Evolutionary conservation across 75 land plant genomes (phyloP), one percentile per base, ranked within the genome.

Genomic region (Picea sitchensis): DNA sequence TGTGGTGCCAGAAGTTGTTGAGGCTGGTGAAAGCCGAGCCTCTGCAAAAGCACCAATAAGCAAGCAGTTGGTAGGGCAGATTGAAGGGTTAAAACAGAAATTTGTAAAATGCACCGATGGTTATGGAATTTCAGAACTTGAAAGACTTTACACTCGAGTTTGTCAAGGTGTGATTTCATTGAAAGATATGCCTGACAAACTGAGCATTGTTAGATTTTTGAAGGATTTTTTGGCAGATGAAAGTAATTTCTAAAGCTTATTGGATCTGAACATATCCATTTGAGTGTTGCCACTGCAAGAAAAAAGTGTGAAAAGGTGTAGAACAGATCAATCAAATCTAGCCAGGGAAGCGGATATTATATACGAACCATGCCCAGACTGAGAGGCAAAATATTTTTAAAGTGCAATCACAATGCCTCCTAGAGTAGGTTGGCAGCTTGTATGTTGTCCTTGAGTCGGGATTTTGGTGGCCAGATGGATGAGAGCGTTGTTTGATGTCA

Each of bases 61-160:
- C 74, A 59, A 76, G 67, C 47, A 36, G 26, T 59, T 81, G 41
- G 51, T 59, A 47, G 61, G 64, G 8, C 71, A 88, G 77, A 67
- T 88, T 41, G 90, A 90, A 12, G 67, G 81, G 3, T 63, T 96
- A 59, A 92, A 92, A 83, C 77, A 78, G 75, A 80, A 78, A n/a
- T 79, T 96, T 31, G 79, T 92, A 64, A 86, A 79, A 64, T 75
- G 78, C 8, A 90, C 92, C 0, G 78, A 79, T 61, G 90, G 81
- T 11, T 92, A 79, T 76, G 90, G 90, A 9, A 84, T 96, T 30
- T 88, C 91, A 47, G 86, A 91, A 79, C 91, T 96, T 41, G 99
- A 96, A 83, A 90, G 87, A 80, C 88, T 96, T 1, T 91, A 96
- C 80, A 82, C 95, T 11, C 83, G 82, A 8, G 59, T 96, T 8